Evolutionary conservation across 2,329 filamentous ascomycete species (phyloP), one percentile per base, ranked within the genome.

Genomic region (Teratosphaeria viscida): DNA sequence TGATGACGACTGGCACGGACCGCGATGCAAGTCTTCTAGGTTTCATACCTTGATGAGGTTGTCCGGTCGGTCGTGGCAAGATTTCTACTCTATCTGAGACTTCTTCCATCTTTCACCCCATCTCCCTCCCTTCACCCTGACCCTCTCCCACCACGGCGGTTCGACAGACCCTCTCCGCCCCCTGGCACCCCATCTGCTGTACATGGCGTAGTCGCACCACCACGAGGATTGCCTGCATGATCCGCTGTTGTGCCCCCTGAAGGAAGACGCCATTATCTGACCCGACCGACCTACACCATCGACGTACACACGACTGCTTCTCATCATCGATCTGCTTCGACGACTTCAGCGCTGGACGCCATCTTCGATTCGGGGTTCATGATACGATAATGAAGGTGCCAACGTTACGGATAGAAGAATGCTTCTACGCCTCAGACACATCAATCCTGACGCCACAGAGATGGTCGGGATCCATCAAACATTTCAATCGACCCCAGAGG

Each of bases 401-500:
- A 52, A 27, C 23, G 14, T 57, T 29, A 37, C 27, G 12, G 5
- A 54, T 43, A n/a, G 52, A 53, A 8, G 52, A 53, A 8, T 37
- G 26, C 12, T 55, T n/a, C n/a, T 47, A 47, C 32, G 34, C 19
- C 29, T 37, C 26, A 8, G 19, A 54, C 14, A 29, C 57, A 6
- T n/a, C 37, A 26, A 19, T 19, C 12, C 29, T n/a, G 11, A 47
- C 43, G 19, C 39, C 35, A 29, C 34, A 29, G 14, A 26, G 16
- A 35, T 26, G 19, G 10, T 35, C 27, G n/a, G 32, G 52, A 19
- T 32, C 52, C 23, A 47, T 63, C n/a, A 60, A 55, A 39, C 56
- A 57, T n/a, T 64, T 61, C 39, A 39, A 60, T 27, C 59, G 62
- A 12, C 32, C 16, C 14, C 19, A 19, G 27, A 56, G 55, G 37